These are phyloP conservation scores for Aspergillus haitiensis DNA, from an alignment of 495 filamentous ascomycete species.

Conservation along the genomic window DNA sequence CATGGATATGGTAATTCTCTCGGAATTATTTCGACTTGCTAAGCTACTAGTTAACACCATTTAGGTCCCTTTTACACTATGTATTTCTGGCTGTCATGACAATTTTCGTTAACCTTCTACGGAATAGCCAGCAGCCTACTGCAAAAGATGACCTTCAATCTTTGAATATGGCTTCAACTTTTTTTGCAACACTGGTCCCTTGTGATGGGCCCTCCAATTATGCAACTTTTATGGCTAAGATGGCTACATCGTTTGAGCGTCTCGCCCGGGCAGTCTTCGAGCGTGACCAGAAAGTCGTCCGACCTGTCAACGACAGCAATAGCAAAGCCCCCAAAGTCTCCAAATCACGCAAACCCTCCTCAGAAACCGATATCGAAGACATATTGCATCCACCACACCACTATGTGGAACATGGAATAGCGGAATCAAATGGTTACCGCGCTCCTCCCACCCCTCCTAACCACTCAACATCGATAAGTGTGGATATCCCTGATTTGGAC, in stretches of 20 bases:
- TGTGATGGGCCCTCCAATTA: slow-evolving; percentile 67
- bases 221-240: slow-evolving; percentile 83
- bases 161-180: slow-evolving; percentile 85
- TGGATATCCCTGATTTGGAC: slow-evolving; percentile 38
- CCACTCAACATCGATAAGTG: slow-evolving; percentile 13
- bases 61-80: slow-evolving; percentile 90
- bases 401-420: neutral
- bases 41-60: slow-evolving; percentile 11
- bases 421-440: slow-evolving; percentile 8
- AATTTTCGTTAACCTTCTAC: slow-evolving; percentile 89
- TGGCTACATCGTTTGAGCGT: slow-evolving; percentile 87
- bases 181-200: slow-evolving; percentile 71
- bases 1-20: slow-evolving; percentile 78
- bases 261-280: slow-evolving; percentile 86
- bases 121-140: slow-evolving; percentile 77
- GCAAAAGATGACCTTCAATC: slow-evolving; percentile 81
- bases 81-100: slow-evolving; percentile 90
- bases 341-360: slow-evolving; percentile 4
- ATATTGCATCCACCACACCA: neutral
- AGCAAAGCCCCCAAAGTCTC: slow-evolving; percentile 13
- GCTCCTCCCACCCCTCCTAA: neutral
- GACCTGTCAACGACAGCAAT: slow-evolving; percentile 4
- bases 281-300: slow-evolving; percentile 71
- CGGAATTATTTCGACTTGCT: neutral
- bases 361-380: slow-evolving; percentile 13